phyloP scores from a whole-genome alignment of 208 protist species.

The Leishmania lainsoni region DNA sequence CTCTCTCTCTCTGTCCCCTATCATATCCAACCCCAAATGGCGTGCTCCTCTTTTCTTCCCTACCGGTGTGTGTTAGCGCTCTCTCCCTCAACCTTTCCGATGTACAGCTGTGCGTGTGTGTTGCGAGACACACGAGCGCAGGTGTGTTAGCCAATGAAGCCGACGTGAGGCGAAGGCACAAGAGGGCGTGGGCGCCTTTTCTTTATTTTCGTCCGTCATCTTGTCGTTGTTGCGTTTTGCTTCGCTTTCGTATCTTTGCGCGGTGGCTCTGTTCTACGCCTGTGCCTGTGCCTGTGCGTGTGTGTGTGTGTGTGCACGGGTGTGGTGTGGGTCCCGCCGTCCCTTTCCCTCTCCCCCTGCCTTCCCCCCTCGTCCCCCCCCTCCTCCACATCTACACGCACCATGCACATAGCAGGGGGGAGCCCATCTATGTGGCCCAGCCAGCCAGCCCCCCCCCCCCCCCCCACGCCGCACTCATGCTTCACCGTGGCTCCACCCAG shows the following conservation, averaged over 20 bases:
- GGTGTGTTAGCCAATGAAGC: background rate
- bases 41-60: background rate
- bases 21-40: background rate
- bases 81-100: background rate
- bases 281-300: too few relatives aligned
- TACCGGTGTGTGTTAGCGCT: background rate
- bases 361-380: background rate
- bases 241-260: background rate
- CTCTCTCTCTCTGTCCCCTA: background rate
- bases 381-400: background rate
- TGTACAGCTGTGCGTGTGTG: slow-evolving; percentile 23
- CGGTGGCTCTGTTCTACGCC: background rate
- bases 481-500: background rate
- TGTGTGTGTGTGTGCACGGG: slow-evolving; percentile 6
- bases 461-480: background rate
- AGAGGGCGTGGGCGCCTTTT: background rate
- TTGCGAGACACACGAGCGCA: slow-evolving; percentile 6
- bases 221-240: background rate
- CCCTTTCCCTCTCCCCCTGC: background rate
- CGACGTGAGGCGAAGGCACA: background rate
- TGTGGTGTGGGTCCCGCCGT: slow-evolving; percentile 2
- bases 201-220: background rate
- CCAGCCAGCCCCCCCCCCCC: background rate
- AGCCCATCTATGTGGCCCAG: background rate
- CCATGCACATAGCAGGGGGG: background rate